Evolutionary conservation across 768 basidiomycete species (phyloP).

Genomic region (Leccinum olivaceopallidum): DNA sequence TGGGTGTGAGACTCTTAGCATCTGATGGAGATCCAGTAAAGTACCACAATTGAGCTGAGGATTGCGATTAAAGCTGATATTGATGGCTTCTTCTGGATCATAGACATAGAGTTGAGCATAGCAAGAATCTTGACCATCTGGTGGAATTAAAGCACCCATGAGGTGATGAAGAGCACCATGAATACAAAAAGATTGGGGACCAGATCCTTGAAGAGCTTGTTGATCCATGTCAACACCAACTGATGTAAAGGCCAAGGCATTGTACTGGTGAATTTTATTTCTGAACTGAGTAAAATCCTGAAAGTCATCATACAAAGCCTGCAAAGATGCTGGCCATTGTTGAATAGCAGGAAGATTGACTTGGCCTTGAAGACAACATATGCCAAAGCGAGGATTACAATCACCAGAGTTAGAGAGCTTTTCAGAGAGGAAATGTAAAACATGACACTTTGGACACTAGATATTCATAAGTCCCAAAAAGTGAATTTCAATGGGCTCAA

Average conservation of each 20-base stretch:
- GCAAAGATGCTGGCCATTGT: not conserved
- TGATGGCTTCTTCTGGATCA: not conserved
- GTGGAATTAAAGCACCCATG: not conserved
- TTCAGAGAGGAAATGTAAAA: not conserved
- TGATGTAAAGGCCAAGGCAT: constrained; percentile 10
- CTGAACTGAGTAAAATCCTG: not conserved
- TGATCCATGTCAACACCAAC: not conserved
- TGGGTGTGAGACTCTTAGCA: too few relatives aligned
- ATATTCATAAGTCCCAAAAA: not conserved
- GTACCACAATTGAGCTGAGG: not conserved
- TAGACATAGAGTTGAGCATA: not conserved
- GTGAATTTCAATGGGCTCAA: not conserved
- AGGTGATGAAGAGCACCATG: not conserved
- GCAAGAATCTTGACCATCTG: not conserved
- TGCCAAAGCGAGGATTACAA: not conserved
- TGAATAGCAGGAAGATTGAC: not conserved
- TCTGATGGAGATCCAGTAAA: too few relatives aligned
- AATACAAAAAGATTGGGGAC: not conserved
- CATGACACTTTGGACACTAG: not conserved
- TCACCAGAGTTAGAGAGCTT: not conserved
- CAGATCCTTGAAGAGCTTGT: constrained; percentile 1
- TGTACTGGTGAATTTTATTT: not conserved
- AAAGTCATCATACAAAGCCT: not conserved
- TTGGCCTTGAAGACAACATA: not conserved
- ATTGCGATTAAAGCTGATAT: not conserved